phyloP scores from a whole-genome alignment of 2,329 filamentous ascomycete species.

The Knufia fluminis region DNA sequence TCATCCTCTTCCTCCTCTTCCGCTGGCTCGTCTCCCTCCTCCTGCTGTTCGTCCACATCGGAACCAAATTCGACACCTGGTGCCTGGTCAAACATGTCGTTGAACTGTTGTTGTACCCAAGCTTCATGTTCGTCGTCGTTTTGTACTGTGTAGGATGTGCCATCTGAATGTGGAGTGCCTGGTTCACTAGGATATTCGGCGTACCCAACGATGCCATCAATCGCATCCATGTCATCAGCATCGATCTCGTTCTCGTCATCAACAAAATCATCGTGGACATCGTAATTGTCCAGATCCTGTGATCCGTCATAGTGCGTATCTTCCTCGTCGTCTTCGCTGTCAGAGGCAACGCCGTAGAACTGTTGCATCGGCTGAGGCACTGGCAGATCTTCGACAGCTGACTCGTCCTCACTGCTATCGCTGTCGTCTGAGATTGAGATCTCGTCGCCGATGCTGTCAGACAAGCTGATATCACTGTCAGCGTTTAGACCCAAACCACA shows the following conservation, averaged over 20 bases:
- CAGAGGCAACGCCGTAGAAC: conserved; percentile 12
- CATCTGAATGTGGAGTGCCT: conserved; percentile 2
- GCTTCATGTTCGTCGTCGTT: background rate
- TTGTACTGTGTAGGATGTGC: background rate
- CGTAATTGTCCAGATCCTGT: background rate
- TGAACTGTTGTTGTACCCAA: background rate
- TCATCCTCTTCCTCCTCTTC: conserved; percentile 17
- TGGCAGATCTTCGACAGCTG: background rate
- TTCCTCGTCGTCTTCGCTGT: conserved; percentile 17
- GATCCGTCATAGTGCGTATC: conserved; percentile 1
- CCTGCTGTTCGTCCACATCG: conserved; percentile 9
- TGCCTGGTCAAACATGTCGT: background rate
- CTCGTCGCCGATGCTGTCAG: conserved; percentile 5
- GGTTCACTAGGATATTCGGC: background rate
- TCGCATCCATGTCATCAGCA: conserved; percentile 8
- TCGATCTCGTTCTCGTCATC: conserved; percentile 12
- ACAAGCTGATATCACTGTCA: conserved; percentile 10
- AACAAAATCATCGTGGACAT: conserved; percentile 16
- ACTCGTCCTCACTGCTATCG: background rate
- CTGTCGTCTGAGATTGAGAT: background rate
- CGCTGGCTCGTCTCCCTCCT: conserved; percentile 13
- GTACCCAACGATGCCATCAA: conserved; percentile 3
- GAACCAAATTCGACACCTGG: background rate
- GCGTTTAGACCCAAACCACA: conserved; percentile 44
- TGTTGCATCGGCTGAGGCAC: background rate